A percentile compares a stretch with the other conserved stretches of the same genome.
These are phyloP conservation scores for Coprinopsis sp. DNA, from an alignment of 768 basidiomycete species.

Conservation along the genomic window DNA sequence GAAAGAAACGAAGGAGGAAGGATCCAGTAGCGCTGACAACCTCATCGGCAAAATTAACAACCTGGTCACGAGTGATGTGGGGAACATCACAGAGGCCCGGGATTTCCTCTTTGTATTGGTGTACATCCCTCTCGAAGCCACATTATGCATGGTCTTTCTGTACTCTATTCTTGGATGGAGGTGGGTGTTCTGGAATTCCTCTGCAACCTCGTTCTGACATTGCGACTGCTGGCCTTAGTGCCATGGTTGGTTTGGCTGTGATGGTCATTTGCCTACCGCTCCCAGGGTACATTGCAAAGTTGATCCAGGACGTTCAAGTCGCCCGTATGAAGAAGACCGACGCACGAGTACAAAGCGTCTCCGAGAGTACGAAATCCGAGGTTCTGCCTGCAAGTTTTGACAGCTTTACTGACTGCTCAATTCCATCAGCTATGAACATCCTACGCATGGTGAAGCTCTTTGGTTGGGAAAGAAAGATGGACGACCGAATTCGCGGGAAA, in stretches of 20 bases:
- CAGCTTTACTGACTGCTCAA: conserved; percentile 14
- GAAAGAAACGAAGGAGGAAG: conserved; percentile 4
- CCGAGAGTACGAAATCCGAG: conserved; percentile 46
- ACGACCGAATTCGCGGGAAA: conserved; percentile 48
- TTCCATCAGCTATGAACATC: conserved; percentile 43
- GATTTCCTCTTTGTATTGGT: conserved; percentile 34
- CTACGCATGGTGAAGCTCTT: conserved; percentile 71
- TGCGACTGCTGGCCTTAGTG: conserved; percentile 29
- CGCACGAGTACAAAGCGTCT: conserved; percentile 56
- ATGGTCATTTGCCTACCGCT: conserved; percentile 52
- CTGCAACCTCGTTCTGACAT: not conserved
- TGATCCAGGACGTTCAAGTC: conserved; percentile 44
- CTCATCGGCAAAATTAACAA: conserved; percentile 77
- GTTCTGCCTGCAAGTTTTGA: not conserved
- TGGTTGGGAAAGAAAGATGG: conserved; percentile 59
- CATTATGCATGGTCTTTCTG: conserved; percentile 38
- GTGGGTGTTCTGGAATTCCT: conserved; percentile 23
- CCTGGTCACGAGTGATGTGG: conserved; percentile 63
- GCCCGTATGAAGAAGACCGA: conserved; percentile 51
- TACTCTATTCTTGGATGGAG: conserved; percentile 48
- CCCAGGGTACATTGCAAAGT: conserved; percentile 52
- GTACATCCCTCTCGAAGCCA: conserved; percentile 39
- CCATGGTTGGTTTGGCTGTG: conserved; percentile 55
- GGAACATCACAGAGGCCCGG: conserved; percentile 33
- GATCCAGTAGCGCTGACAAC: conserved; percentile 28